Conservation (phyloP, 768 basidiomycete genomes). For the Cyathus striatus region DNA sequence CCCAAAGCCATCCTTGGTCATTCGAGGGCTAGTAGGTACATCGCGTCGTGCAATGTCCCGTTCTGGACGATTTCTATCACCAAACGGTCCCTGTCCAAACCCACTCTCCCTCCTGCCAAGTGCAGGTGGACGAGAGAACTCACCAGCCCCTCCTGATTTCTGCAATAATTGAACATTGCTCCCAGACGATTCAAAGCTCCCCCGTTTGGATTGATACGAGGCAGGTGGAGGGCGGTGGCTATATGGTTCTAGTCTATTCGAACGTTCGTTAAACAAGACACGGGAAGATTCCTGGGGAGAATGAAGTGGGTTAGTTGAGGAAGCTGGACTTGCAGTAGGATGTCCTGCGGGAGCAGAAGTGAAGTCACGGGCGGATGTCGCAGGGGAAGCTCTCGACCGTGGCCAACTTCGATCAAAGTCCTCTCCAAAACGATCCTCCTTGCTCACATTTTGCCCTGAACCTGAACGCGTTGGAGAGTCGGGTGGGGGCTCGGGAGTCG, state of each 20-base stretch:
- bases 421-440: constrained; percentile 87
- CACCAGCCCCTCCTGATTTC: constrained; percentile 36
- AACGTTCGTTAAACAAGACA: constrained; percentile 93
- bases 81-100: constrained; percentile 15
- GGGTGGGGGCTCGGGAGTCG: constrained; percentile 26
- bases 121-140: constrained; percentile 15
- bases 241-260: constrained; percentile 86
- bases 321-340: constrained; percentile 17
- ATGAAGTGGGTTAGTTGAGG: constrained; percentile 31
- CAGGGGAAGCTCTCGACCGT: constrained; percentile 52
- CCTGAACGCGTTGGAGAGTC: no score
- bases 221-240: constrained; percentile 13
- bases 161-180: constrained; percentile 53
- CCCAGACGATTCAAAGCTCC: constrained; percentile 27
- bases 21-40: constrained; percentile 31
- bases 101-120: constrained; percentile 30
- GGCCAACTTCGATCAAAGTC: constrained; percentile 98
- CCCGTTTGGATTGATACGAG: constrained; percentile 37
- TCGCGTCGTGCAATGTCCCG: constrained; percentile 27
- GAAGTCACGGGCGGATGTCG: constrained; percentile 36
- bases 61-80: constrained; percentile 15
- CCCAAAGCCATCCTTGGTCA: constrained; percentile 22
- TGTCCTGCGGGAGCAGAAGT: constrained; percentile 10
- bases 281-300: constrained; percentile 58
- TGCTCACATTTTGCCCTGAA: no score